These are phyloP conservation scores for Saccharomyces uvarum DNA, from an alignment of 1,139 yeast genomes.

Conservation along the genomic window DNA sequence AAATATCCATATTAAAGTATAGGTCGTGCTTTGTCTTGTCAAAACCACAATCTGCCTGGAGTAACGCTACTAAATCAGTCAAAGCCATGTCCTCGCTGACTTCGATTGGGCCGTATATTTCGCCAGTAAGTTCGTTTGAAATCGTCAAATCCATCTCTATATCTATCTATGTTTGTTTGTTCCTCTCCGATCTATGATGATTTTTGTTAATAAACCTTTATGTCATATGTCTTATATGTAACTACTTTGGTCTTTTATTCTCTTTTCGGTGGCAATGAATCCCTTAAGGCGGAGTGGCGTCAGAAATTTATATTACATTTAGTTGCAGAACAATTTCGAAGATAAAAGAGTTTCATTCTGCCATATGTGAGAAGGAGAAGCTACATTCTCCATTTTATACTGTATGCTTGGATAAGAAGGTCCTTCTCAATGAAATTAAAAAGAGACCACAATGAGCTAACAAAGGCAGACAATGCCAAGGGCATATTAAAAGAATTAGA, in stretches of 20 bases:
- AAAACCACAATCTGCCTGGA: slow-evolving; percentile 66
- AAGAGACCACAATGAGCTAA: background rate
- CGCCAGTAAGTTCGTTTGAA: slow-evolving; percentile 26
- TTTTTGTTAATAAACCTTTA: background rate
- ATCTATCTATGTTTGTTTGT: background rate
- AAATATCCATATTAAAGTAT: slow-evolving; percentile 39
- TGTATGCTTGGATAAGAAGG: background rate
- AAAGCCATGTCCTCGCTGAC: slow-evolving; percentile 54
- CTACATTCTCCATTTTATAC: background rate
- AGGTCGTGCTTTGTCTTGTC: slow-evolving; percentile 43
- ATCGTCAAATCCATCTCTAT: slow-evolving; percentile 25
- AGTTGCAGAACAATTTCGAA: background rate
- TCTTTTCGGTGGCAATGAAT: background rate
- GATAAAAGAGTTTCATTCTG: background rate
- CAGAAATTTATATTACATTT: background rate
- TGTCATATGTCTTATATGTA: background rate
- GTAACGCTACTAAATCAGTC: slow-evolving; percentile 64
- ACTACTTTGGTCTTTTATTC: background rate
- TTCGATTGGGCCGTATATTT: slow-evolving; percentile 31
- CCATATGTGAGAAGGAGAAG: background rate
- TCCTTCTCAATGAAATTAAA: background rate
- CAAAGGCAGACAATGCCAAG: background rate
- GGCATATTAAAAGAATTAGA: background rate
- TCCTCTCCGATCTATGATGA: no score
- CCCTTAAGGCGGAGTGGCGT: background rate